phyloP scores from a whole-genome alignment of 495 filamentous ascomycete species.

The Schizothecium vesticola region DNA sequence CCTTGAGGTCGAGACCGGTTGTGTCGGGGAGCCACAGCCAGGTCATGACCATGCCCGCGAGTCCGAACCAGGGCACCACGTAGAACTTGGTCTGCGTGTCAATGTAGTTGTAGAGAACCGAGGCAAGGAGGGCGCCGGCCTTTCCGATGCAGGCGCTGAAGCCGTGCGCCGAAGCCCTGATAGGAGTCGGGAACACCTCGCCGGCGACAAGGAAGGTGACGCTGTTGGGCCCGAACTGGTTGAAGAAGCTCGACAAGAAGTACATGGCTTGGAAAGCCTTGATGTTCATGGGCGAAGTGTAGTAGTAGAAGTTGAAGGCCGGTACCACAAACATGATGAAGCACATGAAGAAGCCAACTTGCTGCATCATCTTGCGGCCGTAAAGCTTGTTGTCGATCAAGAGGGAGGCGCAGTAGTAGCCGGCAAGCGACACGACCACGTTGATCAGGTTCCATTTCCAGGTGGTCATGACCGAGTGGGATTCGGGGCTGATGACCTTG shows the following conservation, averaged over 20 bases:
- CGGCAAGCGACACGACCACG: conserved; percentile 70
- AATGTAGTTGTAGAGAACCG: conserved; percentile 88
- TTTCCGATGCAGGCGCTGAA: conserved; percentile 83
- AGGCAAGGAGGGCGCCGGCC: conserved; percentile 73
- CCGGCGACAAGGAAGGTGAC: conserved; percentile 90
- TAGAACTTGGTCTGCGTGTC: conserved; percentile 69
- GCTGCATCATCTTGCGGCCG: conserved; percentile 88
- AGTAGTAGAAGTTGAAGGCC: conserved; percentile 78
- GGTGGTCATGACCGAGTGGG: conserved; percentile 62
- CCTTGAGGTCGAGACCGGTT: conserved; percentile 87
- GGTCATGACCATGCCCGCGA: conserved; percentile 72
- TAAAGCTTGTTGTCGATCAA: conserved; percentile 89
- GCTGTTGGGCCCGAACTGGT: conserved; percentile 90
- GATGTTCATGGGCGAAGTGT: conserved; percentile 58
- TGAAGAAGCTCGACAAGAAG: conserved; percentile 90
- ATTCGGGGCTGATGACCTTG: conserved; percentile 55
- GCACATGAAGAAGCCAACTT: conserved; percentile 77
- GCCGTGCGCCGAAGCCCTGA: conserved; percentile 86
- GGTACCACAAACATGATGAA: conserved; percentile 86
- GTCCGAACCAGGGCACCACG: conserved; percentile 88
- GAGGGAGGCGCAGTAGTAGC: conserved; percentile 76
- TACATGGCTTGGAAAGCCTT: conserved; percentile 86
- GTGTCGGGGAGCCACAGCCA: conserved; percentile 82
- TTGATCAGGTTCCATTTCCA: conserved; percentile 93
- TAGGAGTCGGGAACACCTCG: conserved; percentile 83